phyloP scores from a whole-genome alignment of 345 rosid genomes.

The Fremontodendron californicum region DNA sequence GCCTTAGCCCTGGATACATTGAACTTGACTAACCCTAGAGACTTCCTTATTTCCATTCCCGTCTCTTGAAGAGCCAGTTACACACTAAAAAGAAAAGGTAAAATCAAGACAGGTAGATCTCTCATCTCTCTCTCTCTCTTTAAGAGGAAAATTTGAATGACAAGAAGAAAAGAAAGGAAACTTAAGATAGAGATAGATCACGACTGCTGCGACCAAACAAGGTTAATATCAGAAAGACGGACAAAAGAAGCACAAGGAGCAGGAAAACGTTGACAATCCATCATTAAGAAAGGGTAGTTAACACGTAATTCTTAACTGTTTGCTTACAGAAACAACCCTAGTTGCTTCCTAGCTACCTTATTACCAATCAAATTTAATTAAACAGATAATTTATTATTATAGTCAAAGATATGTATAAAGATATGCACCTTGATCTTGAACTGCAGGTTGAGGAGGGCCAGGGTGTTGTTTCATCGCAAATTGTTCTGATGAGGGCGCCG shows the following conservation, averaged over 20 bases:
- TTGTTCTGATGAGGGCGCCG: not conserved
- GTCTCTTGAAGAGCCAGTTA: not conserved
- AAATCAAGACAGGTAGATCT: not conserved
- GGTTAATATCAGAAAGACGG: not conserved
- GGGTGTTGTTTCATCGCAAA: conserved; percentile 32
- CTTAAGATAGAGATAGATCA: not conserved
- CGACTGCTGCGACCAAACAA: not conserved
- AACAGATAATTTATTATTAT: not conserved
- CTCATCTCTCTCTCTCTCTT: not conserved
- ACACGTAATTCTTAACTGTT: not conserved
- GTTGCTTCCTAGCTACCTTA: not conserved
- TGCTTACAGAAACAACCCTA: not conserved
- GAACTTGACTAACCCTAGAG: conserved; percentile 41
- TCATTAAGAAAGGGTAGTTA: not conserved
- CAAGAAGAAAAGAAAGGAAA: no score
- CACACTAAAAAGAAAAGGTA: no score
- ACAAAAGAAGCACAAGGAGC: not conserved
- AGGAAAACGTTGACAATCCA: not conserved
- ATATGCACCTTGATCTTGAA: conserved; percentile 38
- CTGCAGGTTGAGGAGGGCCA: conserved; percentile 23
- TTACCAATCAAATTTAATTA: not conserved
- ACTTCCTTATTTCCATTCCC: not conserved
- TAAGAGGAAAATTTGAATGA: no score
- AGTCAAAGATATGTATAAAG: not conserved
- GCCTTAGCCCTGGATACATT: conserved; percentile 30